Evolutionary conservation across 768 basidiomycete genomes (phyloP), one percentile per base, ranked within the genome.

Genomic region (Agrocybe praecox): DNA sequence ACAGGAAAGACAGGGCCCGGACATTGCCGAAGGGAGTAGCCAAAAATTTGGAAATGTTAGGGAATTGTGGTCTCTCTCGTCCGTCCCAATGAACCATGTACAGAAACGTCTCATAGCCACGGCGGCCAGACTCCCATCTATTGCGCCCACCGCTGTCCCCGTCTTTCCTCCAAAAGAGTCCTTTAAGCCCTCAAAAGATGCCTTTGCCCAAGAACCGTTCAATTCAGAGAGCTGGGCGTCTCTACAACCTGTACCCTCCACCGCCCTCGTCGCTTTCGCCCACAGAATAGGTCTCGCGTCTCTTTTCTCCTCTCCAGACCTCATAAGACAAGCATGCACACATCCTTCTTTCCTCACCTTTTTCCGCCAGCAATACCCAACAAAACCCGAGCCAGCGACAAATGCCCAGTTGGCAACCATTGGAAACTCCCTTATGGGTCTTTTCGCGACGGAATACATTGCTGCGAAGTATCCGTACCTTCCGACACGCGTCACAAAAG

Each of bases 401-500:
- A 98, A 98, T 74, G 87, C 80, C 9, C 83, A 90, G 49, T 83
- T 96, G 14, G 80, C 88, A 2, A 71, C 81, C 0, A 73, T 96
- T 14, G 96, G 95, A 40, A 97, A 97, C 76, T 80, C 91, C 0
- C 80, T 97, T 55, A 83, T 97, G 75, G 96, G 96, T 52, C 79
- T 97, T 26, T 95, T 97, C 69, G 90, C 93, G 9, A 74, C 92
- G 2, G 96, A 98, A 73, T 86, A 89, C 68, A 74, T 97, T 40
- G 81, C 90, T 53, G 78, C 87, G 12, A 79, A 85, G 45, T 98
- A 90, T 71, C 96, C 96, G 0, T 88, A 96, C 67, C 82, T 98
- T 23, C 96, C 96, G 1, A 94, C 93, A 19, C 87, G 92, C 53
- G 94, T 94, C 21, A 74, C 93, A 63, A 96, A 97, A 74, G 90